Conservation (phyloP, 1,284 basidiomycete species). For the Melampsora occidentalis region DNA sequence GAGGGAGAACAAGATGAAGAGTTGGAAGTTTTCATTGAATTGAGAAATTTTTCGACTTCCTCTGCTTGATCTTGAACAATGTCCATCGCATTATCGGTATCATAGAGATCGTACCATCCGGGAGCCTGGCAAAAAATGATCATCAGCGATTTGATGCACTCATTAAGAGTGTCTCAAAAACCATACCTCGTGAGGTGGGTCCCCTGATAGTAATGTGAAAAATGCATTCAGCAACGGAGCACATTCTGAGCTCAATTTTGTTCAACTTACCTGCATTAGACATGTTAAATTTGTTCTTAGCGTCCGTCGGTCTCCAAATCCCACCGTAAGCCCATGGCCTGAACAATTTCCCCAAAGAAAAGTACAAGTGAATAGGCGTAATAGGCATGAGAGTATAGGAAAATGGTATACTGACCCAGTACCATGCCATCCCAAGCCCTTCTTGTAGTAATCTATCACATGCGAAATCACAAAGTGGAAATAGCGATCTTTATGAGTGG, state of each 20-base stretch:
- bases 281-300: conserved; percentile 45
- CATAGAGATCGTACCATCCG: conserved; percentile 49
- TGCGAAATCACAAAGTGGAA: conserved; percentile 45
- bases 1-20: neutral
- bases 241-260: neutral
- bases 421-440: conserved; percentile 33
- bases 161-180: no score
- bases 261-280: conserved; percentile 46
- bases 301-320: conserved; percentile 46
- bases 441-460: conserved; percentile 44
- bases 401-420: conserved; percentile 23
- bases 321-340: conserved; percentile 49
- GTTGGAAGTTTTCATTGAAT: neutral
- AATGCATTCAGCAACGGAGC: neutral
- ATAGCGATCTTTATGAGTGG: conserved; percentile 47
- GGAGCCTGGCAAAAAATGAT: conserved; percentile 43
- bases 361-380: neutral
- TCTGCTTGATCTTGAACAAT: conserved; percentile 44
- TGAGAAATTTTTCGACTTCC: conserved; percentile 20
- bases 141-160: neutral
- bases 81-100: conserved; percentile 45
- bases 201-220: neutral
- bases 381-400: neutral
- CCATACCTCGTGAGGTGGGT: conserved; percentile 40
- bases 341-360: conserved; percentile 1